Percentiles rank a stretch among this genome's conserved stretches.
These are phyloP conservation scores for Carex pumila DNA, from an alignment of 176 grass and related monocot genomes.

Conservation along the genomic window DNA sequence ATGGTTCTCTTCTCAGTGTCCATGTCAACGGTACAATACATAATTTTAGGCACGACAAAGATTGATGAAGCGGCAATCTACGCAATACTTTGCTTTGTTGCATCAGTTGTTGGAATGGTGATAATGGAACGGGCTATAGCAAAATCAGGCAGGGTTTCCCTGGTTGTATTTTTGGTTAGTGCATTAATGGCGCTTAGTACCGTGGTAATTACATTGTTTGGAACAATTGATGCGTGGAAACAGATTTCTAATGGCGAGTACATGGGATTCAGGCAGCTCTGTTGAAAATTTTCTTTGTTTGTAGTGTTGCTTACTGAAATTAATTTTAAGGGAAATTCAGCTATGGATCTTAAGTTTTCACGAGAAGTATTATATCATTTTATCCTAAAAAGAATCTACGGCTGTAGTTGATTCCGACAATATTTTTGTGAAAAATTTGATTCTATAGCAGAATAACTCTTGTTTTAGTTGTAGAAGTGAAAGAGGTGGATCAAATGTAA, in stretches of 20 bases:
- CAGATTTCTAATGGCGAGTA: constrained; percentile 43
- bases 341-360: too few relatives aligned
- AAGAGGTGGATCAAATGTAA: neutral
- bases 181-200: constrained; percentile 70
- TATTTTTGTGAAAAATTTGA: too few relatives aligned
- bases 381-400: too few relatives aligned
- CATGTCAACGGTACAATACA: constrained; percentile 78
- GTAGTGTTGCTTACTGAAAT: neutral
- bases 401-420: too few relatives aligned
- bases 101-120: constrained; percentile 31
- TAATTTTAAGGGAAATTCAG: neutral
- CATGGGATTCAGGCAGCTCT: constrained; percentile 77
- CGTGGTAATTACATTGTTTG: constrained; percentile 39
- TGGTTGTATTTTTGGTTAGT: constrained; percentile 56
- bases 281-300: constrained; percentile 21
- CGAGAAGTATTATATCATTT: too few relatives aligned
- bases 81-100: constrained; percentile 49
- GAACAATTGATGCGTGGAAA: constrained; percentile 50
- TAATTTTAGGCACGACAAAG: constrained; percentile 57
- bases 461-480: neutral
- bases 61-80: constrained; percentile 40
- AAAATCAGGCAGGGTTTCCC: constrained; percentile 46
- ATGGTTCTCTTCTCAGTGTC: constrained; percentile 80
- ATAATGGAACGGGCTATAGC: constrained; percentile 30
- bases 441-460: too few relatives aligned